Base-by-base conservation (phyloP, 148 eudicot genomes). In the Arbutus unedo region DNA sequence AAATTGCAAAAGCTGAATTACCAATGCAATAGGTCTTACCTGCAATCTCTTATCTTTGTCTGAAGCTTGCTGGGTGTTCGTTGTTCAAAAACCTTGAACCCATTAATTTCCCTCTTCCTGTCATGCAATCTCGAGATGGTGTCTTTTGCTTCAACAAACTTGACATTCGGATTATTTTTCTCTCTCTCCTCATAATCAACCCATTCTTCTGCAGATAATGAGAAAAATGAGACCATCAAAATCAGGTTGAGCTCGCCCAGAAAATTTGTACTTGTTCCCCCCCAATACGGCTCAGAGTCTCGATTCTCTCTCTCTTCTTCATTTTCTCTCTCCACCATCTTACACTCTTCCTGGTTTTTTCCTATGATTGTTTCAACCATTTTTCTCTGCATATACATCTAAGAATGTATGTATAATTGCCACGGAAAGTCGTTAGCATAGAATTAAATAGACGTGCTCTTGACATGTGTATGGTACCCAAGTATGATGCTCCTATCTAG, bases 21-120 rank as follows among this genome's bases (percentile, higher is more conserved):
- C 25, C 6, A 60, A n/a, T 60, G 67, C 67, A n/a, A 50, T n/a
- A 41, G 3, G 9, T 70, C 18, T 15, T 82, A 89, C 93, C 93
- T 90, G 72, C 85, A 86, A 82, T 90, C 89, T 23, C 86, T 53
- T 60, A 87, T 82, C 86, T 75, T 90, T 1, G 87, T 75, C 41
- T 83, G 86, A 72, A 44, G 18, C 48, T 23, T 18, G 7, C 25
- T 18, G 7, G 76, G 50, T 18, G 76, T 8, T 7, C 76, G 76
- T 4, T 6, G 19, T 45, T 72, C 76, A 44, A 18, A 13, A 70
- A 4, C 78, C 77, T 81, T 86, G 45, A 74, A 82, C 72, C 84
- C 84, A 45, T 82, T 74, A 5, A 87, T 43, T 57, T 70, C 86
- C 5, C 85, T 79, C 79, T 80, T 87, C 9, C 66, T 71, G 5